A percentile compares a stretch with the other conserved stretches of the same genome.
These are phyloP conservation scores for Saccharomyces uvarum DNA, from an alignment of 1,139 yeast genomes.

Conservation along the genomic window DNA sequence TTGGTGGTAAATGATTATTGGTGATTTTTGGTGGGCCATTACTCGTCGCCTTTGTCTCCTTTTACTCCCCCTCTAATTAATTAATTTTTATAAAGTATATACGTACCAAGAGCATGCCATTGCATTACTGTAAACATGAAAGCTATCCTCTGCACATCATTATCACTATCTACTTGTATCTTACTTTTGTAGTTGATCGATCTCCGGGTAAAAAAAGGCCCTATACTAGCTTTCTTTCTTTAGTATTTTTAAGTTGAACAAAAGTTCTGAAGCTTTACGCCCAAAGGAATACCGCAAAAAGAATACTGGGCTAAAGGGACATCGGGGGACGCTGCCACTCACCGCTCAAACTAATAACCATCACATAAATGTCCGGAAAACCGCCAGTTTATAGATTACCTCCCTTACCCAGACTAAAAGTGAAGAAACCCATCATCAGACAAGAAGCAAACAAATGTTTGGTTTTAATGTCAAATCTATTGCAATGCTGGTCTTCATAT, in stretches of 20 bases:
- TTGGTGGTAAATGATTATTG: not conserved
- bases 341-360: not conserved
- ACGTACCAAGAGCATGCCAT: not conserved
- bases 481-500: conserved; percentile 95
- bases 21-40: not conserved
- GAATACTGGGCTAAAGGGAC: not conserved
- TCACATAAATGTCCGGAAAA: conserved; percentile 22
- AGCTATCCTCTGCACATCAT: not conserved
- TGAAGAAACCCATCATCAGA: conserved; percentile 53
- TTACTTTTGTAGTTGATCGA: no score
- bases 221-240: not conserved
- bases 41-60: not conserved
- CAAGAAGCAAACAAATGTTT: conserved; percentile 63
- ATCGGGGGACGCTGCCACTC: not conserved
- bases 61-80: not conserved
- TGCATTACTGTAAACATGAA: not conserved
- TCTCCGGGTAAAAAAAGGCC: not conserved
- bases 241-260: not conserved
- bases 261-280: not conserved
- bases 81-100: not conserved
- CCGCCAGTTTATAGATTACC: conserved; percentile 44
- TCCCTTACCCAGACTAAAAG: conserved; percentile 67
- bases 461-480: conserved; percentile 73
- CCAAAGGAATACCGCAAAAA: not conserved
- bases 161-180: no score